Evolutionary conservation across 1,284 basidiomycete genomes (phyloP).

Genomic region (Cystobasidium pallidum): DNA sequence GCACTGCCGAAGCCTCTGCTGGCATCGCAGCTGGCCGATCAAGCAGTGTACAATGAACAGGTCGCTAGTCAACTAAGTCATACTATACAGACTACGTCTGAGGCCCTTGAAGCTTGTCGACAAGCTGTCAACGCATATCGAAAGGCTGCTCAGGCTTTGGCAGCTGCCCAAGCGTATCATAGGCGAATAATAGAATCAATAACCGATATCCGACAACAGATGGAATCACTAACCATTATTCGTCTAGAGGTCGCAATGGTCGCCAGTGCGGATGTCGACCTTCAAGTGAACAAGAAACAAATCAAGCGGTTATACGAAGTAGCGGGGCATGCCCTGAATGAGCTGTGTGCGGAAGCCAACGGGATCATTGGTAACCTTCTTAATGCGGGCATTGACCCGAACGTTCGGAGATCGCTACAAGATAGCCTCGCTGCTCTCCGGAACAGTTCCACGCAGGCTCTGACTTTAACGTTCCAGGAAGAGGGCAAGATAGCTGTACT

Average conservation of each 20-base stretch:
- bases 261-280: background rate
- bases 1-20: constrained; percentile 7
- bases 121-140: constrained; percentile 9
- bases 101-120: background rate
- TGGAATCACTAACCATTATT: background rate
- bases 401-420: constrained; percentile 30
- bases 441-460: background rate
- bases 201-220: background rate
- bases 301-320: background rate
- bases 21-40: background rate
- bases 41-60: background rate
- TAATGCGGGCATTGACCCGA: constrained; percentile 37
- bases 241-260: background rate
- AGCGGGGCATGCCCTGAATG: background rate
- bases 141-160: background rate
- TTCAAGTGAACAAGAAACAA: background rate
- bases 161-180: constrained; percentile 5
- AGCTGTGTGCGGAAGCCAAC: constrained; percentile 9
- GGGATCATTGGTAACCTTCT: constrained; percentile 16
- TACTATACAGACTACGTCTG: background rate
- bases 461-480: background rate
- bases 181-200: background rate
- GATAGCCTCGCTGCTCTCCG: constrained; percentile 9
- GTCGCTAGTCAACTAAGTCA: background rate
- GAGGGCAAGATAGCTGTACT: background rate